Percentiles rank a stretch among this genome's conserved stretches.
Evolutionary conservation across 176 grass and related monocot genomes (phyloP).

Genomic region (Aegilops longissima): DNA sequence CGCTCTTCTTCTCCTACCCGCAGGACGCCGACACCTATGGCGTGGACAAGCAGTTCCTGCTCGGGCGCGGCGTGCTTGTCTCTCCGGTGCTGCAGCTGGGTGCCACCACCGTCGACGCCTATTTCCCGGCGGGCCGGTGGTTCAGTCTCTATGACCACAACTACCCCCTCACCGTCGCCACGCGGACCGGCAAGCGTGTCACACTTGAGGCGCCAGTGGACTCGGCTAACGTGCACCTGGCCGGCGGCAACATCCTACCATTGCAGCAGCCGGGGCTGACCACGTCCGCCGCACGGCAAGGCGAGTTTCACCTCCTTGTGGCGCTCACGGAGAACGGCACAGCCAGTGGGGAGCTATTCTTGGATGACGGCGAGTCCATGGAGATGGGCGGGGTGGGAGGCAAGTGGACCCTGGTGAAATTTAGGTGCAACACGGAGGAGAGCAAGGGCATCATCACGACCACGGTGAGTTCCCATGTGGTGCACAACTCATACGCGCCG

Average conservation of each 20-base stretch:
- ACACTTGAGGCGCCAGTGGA: conserved; percentile 57
- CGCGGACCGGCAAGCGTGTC: conserved; percentile 31
- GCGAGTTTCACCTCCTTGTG: conserved; percentile 60
- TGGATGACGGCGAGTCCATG: conserved; percentile 65
- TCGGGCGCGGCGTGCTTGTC: conserved; percentile 64
- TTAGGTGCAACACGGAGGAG: conserved; percentile 16
- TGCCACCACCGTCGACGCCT: conserved; percentile 49
- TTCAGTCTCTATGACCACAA: conserved; percentile 65
- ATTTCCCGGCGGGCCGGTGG: conserved; percentile 73
- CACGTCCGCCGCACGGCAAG: conserved; percentile 33
- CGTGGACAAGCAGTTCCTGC: conserved; percentile 62
- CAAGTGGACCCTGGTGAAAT: conserved; percentile 61
- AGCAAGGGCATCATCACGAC: too few species aligned
- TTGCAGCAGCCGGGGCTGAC: conserved; percentile 55
- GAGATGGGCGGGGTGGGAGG: conserved; percentile 54
- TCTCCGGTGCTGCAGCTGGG: conserved; percentile 54
- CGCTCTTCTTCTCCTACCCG: conserved; percentile 91
- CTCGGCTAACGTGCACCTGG: conserved; percentile 61
- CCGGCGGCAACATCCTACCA: conserved; percentile 53
- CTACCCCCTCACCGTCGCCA: conserved; percentile 31
- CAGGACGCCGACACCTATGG: conserved; percentile 48
- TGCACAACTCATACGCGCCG: too few species aligned
- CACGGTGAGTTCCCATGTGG: too few species aligned
- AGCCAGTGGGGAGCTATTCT: conserved; percentile 57
- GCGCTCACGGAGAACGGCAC: conserved; percentile 39